These are phyloP conservation scores for Aspergillus baeticus DNA, from an alignment of 495 filamentous ascomycete species.

Conservation along the genomic window DNA sequence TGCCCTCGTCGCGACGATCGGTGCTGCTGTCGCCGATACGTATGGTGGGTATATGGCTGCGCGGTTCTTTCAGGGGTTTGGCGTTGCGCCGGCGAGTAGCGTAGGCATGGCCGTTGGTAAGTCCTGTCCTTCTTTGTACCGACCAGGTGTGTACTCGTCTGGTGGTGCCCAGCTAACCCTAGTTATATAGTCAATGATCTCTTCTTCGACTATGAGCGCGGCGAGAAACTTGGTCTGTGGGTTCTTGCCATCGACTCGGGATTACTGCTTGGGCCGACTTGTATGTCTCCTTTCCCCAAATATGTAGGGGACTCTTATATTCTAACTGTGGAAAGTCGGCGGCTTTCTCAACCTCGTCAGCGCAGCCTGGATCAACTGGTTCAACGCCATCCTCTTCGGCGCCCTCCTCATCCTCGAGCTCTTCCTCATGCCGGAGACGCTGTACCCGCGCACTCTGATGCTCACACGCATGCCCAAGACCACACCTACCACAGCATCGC, in stretches of 20 bases:
- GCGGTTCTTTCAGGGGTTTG: slow-evolving; percentile 62
- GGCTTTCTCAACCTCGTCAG: slow-evolving; percentile 54
- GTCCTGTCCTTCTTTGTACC: background rate
- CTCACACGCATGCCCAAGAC: slow-evolving; percentile 33
- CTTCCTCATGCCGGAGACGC: slow-evolving; percentile 56
- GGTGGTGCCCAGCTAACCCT: background rate
- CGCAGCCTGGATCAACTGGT: slow-evolving; percentile 57
- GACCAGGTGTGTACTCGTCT: no score
- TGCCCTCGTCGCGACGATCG: slow-evolving; percentile 52
- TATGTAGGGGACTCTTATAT: background rate
- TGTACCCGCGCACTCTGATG: slow-evolving; percentile 58
- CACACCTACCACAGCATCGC: background rate
- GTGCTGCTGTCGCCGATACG: slow-evolving; percentile 44
- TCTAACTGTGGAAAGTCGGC: slow-evolving; percentile 39
- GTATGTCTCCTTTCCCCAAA: slow-evolving; percentile 15
- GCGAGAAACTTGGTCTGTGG: slow-evolving; percentile 63
- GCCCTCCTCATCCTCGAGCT: slow-evolving; percentile 50
- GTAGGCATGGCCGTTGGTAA: slow-evolving; percentile 60
- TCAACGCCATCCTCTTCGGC: slow-evolving; percentile 57
- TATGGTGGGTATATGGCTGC: slow-evolving; percentile 58
- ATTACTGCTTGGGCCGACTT: slow-evolving; percentile 52
- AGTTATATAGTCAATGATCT: slow-evolving; percentile 37
- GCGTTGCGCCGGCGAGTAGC: slow-evolving; percentile 56
- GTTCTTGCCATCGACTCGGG: slow-evolving; percentile 58
- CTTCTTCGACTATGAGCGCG: slow-evolving; percentile 62